phyloP scores from a whole-genome alignment of 805 yeast species.

The Candida ascalaphidarum region DNA sequence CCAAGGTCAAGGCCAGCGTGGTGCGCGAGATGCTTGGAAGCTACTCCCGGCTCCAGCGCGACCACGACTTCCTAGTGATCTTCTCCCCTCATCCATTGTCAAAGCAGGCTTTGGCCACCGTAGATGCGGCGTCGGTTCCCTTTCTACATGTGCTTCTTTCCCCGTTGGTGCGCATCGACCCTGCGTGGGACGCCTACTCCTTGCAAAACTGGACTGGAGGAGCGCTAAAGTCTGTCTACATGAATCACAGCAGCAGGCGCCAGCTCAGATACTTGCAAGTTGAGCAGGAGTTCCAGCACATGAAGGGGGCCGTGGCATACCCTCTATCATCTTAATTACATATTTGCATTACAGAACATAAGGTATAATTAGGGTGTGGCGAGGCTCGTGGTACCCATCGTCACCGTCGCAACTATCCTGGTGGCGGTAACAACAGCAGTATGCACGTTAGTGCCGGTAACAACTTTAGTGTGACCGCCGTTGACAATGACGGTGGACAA shows the following conservation, averaged over 20 bases:
- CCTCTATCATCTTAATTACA: background rate
- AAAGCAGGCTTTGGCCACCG: slow-evolving; percentile 34
- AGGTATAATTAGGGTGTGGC: background rate
- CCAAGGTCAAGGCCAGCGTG: slow-evolving; percentile 35
- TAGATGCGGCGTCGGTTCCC: slow-evolving; percentile 39
- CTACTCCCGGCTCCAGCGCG: slow-evolving; percentile 19
- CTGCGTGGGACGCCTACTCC: slow-evolving; percentile 17
- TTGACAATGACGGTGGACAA: no score
- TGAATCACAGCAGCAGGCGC: slow-evolving; percentile 29
- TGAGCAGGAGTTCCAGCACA: background rate
- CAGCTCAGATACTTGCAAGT: slow-evolving; percentile 9
- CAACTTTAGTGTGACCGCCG: no score
- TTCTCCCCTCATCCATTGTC: slow-evolving; percentile 41
- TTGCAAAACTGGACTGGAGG: slow-evolving; percentile 32
- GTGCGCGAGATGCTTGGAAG: slow-evolving; percentile 50
- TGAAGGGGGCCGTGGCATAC: background rate
- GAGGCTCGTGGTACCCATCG: background rate
- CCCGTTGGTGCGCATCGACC: slow-evolving; percentile 14
- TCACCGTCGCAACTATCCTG: no score
- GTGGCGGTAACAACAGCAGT: no score
- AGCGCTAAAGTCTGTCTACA: slow-evolving; percentile 20
- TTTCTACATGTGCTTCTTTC: slow-evolving; percentile 34
- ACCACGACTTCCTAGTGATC: slow-evolving; percentile 28
- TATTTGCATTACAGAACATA: background rate
- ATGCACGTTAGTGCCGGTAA: no score